A percentile compares a stretch with the other conserved stretches of the same genome.
phyloP scores from a whole-genome alignment of 2,329 filamentous ascomycete species.

The Fusarium sarcochroum region DNA sequence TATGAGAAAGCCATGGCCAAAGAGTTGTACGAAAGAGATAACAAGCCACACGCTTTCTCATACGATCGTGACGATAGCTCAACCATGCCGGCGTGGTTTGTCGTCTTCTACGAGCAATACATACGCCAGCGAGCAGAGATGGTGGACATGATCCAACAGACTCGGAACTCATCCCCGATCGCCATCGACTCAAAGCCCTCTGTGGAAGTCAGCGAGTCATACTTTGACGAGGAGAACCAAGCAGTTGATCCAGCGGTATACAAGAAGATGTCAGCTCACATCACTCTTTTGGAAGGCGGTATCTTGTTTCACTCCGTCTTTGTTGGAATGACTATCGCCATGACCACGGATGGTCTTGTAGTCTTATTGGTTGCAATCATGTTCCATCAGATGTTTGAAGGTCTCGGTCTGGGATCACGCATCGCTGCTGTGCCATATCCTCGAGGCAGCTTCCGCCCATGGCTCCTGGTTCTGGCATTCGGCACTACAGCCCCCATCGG shows the following conservation, averaged over 20 bases:
- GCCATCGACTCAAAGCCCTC: constrained; percentile 52
- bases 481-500: constrained; percentile 75
- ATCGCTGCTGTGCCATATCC: constrained; percentile 77
- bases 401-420: constrained; percentile 77
- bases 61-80: constrained; percentile 48
- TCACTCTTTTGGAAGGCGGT: constrained; percentile 80
- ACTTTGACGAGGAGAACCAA: constrained; percentile 61
- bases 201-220: constrained; percentile 48
- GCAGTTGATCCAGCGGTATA: constrained; percentile 62
- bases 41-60: constrained; percentile 38
- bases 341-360: constrained; percentile 76
- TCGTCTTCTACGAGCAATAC: constrained; percentile 75
- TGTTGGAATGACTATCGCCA: constrained; percentile 79
- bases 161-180: constrained; percentile 14
- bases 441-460: constrained; percentile 69
- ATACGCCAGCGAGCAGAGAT: constrained; percentile 72
- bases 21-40: constrained; percentile 55
- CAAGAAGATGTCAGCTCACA: constrained; percentile 78
- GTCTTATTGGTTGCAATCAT: constrained; percentile 77
- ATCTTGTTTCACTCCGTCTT: constrained; percentile 86
- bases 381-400: constrained; percentile 80
- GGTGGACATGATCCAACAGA: constrained; percentile 65
- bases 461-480: constrained; percentile 73
- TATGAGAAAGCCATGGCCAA: constrained; percentile 60
- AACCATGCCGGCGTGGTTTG: constrained; percentile 72